Conservation (phyloP, 441 rosid species). For the Rhodomyrtus psidioides region DNA sequence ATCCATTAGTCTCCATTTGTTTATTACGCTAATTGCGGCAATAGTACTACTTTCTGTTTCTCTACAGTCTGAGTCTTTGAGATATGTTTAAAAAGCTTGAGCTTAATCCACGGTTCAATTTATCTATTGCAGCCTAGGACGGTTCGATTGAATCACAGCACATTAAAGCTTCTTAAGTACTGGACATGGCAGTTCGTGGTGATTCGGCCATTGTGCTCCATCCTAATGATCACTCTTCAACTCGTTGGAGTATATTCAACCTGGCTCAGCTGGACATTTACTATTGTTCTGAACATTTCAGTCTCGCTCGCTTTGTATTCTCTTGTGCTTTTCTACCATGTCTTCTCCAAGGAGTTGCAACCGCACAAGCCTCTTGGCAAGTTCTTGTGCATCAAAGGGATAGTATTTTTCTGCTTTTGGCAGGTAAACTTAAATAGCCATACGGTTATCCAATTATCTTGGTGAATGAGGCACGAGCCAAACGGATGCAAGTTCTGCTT, state of each 20-base stretch:
- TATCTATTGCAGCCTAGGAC: neutral
- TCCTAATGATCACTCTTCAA: slow-evolving; percentile 1
- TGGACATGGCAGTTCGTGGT: slow-evolving; percentile 12
- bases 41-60: neutral
- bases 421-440: neutral
- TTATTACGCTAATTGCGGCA: neutral
- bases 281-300: neutral
- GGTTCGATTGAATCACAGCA: neutral
- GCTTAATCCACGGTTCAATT: neutral
- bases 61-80: neutral
- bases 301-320: neutral
- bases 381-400: slow-evolving; percentile 6
- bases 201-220: slow-evolving; percentile 2
- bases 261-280: slow-evolving; percentile 1
- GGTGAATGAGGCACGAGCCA: neutral
- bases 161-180: neutral
- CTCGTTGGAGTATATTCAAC: neutral
- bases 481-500: neutral
- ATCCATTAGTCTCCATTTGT: neutral
- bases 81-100: neutral
- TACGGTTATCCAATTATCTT: neutral
- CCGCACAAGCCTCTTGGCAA: slow-evolving; percentile 4
- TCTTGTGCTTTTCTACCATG: neutral
- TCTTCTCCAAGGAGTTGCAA: slow-evolving; percentile 1
- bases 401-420: slow-evolving; percentile 10